Percentiles rank a stretch among this genome's conserved stretches.
Conservation (phyloP, 2,329 filamentous ascomycete genomes). For the Penicillium sp. region DNA sequence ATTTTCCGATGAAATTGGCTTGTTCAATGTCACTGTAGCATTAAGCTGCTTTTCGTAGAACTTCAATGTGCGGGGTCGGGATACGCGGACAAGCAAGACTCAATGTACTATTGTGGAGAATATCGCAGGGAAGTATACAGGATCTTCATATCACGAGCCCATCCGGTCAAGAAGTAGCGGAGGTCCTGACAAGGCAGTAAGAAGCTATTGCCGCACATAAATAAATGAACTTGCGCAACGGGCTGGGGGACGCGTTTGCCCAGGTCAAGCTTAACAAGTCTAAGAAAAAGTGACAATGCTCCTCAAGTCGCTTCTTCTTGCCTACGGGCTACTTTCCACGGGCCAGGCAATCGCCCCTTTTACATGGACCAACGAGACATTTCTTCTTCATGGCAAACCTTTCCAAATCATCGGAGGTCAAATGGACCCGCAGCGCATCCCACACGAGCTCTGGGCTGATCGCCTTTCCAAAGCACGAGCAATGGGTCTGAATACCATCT, state of each 20-base stretch:
- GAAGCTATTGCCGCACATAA: too few relatives aligned
- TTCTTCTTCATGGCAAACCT: slow-evolving; percentile 15
- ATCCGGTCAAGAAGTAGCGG: too few relatives aligned
- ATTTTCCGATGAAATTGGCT: not conserved
- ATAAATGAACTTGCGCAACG: too few relatives aligned
- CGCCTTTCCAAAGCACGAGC: slow-evolving; percentile 48
- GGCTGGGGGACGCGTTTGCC: too few relatives aligned
- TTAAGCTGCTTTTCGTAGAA: not conserved
- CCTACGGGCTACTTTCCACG: not conserved
- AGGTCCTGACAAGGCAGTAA: too few relatives aligned
- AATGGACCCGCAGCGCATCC: slow-evolving; percentile 47
- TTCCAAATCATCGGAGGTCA: slow-evolving; percentile 19
- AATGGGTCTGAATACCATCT: slow-evolving; percentile 56
- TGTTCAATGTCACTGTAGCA: slow-evolving; percentile 15
- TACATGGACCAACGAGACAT: slow-evolving; percentile 12
- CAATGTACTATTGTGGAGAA: too few relatives aligned
- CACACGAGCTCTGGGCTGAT: slow-evolving; percentile 51
- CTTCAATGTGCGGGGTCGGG: slow-evolving; percentile 10
- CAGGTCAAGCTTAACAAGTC: too few relatives aligned
- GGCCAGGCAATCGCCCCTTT: slow-evolving; percentile 9
- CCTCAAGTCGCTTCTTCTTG: not conserved
- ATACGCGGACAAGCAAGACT: not conserved
- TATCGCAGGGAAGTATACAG: too few relatives aligned
- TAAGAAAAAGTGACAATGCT: not conserved
- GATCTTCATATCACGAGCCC: too few relatives aligned